phyloP scores from a whole-genome alignment of 257 asterid genomes.

The Solanum rostratum region DNA sequence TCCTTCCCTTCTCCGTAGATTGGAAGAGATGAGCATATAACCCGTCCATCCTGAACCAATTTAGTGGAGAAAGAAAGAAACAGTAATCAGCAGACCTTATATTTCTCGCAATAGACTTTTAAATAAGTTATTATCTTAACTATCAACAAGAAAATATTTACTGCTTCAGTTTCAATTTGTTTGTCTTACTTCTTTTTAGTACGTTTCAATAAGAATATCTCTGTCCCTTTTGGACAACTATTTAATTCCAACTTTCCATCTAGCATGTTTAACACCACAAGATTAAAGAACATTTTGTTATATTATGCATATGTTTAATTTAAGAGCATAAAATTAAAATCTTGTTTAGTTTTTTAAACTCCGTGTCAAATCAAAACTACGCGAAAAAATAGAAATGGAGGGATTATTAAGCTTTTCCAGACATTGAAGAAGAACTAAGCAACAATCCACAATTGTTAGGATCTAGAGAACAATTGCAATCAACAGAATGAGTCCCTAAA shows the following conservation, averaged over 20 bases:
- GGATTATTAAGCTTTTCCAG: neutral
- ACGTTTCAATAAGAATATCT: too few species aligned
- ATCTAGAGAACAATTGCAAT: neutral
- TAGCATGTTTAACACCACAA: too few species aligned
- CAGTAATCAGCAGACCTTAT: neutral
- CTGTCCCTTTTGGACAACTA: too few species aligned
- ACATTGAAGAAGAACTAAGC: neutral
- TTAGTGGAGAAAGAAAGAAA: neutral
- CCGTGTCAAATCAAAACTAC: too few species aligned
- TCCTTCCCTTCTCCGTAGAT: conserved; percentile 61
- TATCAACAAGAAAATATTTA: neutral
- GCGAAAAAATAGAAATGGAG: too few species aligned
- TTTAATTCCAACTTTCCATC: too few species aligned
- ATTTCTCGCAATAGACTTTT: neutral
- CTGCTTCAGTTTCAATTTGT: too few species aligned
- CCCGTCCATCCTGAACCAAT: conserved; percentile 50
- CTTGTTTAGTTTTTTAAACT: too few species aligned
- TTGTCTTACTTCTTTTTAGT: too few species aligned
- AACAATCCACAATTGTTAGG: neutral
- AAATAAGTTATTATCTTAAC: neutral
- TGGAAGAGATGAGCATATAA: conserved; percentile 62
- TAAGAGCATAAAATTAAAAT: neutral
- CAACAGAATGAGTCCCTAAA: neutral
- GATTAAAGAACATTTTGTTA: too few species aligned
- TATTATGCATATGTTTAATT: too few species aligned